A percentile compares a stretch with the other conserved stretches of the same genome.
These are phyloP conservation scores for Santalum album DNA, from an alignment of 164 flowering plant species.

Conservation along the genomic window DNA sequence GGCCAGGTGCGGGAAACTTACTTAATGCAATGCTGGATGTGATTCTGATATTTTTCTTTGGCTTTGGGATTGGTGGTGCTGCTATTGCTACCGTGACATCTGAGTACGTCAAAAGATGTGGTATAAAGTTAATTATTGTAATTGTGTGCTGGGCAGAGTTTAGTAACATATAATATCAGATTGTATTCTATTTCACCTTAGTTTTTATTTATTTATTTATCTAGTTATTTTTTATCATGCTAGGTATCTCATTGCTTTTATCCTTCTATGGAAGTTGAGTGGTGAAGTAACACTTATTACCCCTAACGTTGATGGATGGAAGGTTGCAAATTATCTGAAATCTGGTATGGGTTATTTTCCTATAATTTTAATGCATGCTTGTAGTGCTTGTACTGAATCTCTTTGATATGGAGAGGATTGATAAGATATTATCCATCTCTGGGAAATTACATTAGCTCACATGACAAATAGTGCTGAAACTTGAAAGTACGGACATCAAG, in stretches of 20 bases:
- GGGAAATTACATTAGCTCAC: too few relatives aligned
- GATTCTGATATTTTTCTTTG: constrained; percentile 56
- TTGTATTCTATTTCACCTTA: not conserved
- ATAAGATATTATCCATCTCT: too few relatives aligned
- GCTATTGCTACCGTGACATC: constrained; percentile 90
- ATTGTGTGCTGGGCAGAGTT: not conserved
- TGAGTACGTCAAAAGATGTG: constrained; percentile 71
- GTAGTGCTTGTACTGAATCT: too few relatives aligned
- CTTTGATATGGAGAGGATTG: too few relatives aligned
- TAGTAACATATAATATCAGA: not conserved
- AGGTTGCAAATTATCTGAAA: constrained; percentile 50
- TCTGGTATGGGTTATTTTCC: constrained; percentile 46
- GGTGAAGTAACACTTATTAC: constrained; percentile 44
- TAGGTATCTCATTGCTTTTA: constrained; percentile 77
- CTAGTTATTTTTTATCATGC: too few relatives aligned
- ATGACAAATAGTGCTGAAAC: too few relatives aligned
- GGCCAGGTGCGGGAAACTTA: constrained; percentile 79
- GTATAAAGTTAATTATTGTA: constrained; percentile 28
- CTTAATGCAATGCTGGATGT: constrained; percentile 70
- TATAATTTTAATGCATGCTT: constrained; percentile 2
- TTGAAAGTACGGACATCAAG: too few relatives aligned
- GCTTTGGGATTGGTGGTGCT: constrained; percentile 82
- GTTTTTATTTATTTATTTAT: too few relatives aligned
- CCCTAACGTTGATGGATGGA: constrained; percentile 40
- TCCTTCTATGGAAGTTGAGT: constrained; percentile 79